Conservation (phyloP, 192 early-diverging fungal genomes). For the Coemansia sp. region DNA sequence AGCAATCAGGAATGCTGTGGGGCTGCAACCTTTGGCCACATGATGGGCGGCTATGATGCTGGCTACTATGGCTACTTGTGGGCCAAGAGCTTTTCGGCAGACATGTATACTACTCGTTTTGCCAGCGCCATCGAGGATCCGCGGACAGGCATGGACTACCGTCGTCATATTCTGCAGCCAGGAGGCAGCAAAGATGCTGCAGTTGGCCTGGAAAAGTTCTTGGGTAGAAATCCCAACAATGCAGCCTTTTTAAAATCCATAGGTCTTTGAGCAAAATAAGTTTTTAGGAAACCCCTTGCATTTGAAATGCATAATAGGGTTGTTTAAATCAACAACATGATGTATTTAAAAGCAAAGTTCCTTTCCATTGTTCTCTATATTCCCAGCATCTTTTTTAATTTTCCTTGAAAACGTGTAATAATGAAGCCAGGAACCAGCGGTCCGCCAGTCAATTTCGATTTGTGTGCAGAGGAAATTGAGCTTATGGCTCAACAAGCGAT, state of each 20-base stretch:
- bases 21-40: slow-evolving; percentile 61
- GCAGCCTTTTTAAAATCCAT: slow-evolving; percentile 54
- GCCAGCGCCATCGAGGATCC: slow-evolving; percentile 57
- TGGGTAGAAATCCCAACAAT: slow-evolving; percentile 66
- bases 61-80: slow-evolving; percentile 79
- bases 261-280: slow-evolving; percentile 37
- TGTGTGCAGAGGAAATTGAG: slow-evolving; percentile 4
- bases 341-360: background rate
- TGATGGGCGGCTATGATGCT: slow-evolving; percentile 77
- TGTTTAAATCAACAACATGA: background rate
- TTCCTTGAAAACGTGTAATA: too few species aligned
- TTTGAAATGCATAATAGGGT: background rate
- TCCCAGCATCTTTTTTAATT: background rate
- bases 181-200: slow-evolving; percentile 69
- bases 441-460: background rate
- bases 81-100: slow-evolving; percentile 78
- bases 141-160: slow-evolving; percentile 66
- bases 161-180: slow-evolving; percentile 68
- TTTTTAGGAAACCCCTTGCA: background rate
- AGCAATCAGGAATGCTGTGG: slow-evolving; percentile 42
- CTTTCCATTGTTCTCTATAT: slow-evolving; percentile 1
- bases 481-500: background rate
- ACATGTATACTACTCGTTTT: slow-evolving; percentile 77
- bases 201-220: slow-evolving; percentile 43
- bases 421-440: too few species aligned